A percentile compares a stretch with the other conserved stretches of the same genome.
Conservation (phyloP, 2,329 filamentous ascomycete species). For the Talaromyces marneffei region DNA sequence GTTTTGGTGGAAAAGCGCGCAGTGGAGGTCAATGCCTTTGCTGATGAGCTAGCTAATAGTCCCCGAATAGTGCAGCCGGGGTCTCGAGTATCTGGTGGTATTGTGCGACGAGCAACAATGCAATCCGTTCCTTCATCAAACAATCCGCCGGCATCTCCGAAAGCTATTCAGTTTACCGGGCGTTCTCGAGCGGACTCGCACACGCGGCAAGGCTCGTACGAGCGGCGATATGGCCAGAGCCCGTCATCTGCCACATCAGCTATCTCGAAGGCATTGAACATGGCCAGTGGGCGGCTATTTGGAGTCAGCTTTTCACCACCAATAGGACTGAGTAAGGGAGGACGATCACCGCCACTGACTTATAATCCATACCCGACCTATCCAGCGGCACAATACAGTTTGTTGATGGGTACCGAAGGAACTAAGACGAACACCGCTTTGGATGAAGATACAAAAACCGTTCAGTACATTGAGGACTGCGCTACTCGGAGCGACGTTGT, state of each 20-base stretch:
- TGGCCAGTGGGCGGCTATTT: conserved; percentile 65
- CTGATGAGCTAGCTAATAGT: conserved; percentile 86
- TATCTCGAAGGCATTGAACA: conserved; percentile 90
- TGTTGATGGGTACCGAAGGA: conserved; percentile 59
- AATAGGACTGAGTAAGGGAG: conserved; percentile 40
- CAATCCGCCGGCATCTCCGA: conserved; percentile 55
- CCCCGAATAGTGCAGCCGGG: conserved; percentile 51
- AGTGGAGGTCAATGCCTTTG: conserved; percentile 94
- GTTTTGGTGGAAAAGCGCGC: conserved; percentile 92
- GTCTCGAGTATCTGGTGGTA: conserved; percentile 55
- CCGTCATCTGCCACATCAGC: conserved; percentile 79
- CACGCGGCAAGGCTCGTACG: conserved; percentile 72
- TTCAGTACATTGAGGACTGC: conserved; percentile 81
- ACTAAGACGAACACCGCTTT: conserved; percentile 52
- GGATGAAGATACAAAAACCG: conserved; percentile 74
- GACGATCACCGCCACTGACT: conserved; percentile 41
- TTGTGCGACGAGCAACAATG: conserved; percentile 71
- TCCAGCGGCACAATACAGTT: conserved; percentile 64
- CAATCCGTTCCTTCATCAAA: conserved; percentile 66
- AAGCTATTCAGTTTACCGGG: conserved; percentile 69
- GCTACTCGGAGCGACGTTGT: conserved; percentile 93
- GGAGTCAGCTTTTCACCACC: conserved; percentile 48
- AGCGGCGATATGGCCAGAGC: conserved; percentile 67
- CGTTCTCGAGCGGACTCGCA: conserved; percentile 59
- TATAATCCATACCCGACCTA: conserved; percentile 76